Conservation (phyloP, 2,329 filamentous ascomycete genomes). For the Colletotrichum ledebouriae region DNA sequence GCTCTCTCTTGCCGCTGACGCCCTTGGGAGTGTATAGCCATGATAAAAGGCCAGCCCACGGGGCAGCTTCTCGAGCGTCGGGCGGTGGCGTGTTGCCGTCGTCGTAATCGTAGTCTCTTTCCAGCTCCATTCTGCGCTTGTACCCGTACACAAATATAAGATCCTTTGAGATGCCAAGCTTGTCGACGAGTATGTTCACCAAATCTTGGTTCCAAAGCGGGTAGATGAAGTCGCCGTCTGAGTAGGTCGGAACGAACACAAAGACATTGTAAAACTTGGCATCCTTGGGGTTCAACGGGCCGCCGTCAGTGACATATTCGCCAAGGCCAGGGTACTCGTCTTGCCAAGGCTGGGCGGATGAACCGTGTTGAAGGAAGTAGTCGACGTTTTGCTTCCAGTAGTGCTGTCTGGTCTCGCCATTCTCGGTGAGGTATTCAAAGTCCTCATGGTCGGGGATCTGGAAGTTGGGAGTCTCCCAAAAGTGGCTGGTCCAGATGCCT, state of each 20-base stretch:
- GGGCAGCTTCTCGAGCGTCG: slow-evolving; percentile 3
- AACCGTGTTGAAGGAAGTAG: slow-evolving; percentile 28
- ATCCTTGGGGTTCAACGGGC: slow-evolving; percentile 14
- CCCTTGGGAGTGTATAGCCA: slow-evolving; percentile 38
- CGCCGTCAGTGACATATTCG: background rate
- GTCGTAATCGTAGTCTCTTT: slow-evolving; percentile 16
- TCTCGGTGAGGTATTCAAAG: background rate
- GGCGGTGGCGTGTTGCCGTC: slow-evolving; percentile 13
- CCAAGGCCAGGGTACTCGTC: slow-evolving; percentile 22
- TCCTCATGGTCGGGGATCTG: background rate
- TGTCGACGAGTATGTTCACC: slow-evolving; percentile 13
- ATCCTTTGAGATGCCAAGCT: slow-evolving; percentile 22
- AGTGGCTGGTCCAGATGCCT: slow-evolving; percentile 40
- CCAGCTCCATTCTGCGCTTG: background rate
- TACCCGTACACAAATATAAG: slow-evolving; percentile 30
- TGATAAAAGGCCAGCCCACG: slow-evolving; percentile 32
- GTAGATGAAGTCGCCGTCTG: slow-evolving; percentile 16
- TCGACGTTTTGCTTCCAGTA: slow-evolving; percentile 35
- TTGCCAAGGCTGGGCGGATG: background rate
- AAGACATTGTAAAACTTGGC: slow-evolving; percentile 33
- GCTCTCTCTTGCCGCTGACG: slow-evolving; percentile 14
- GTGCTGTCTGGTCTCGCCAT: background rate
- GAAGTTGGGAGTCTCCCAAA: slow-evolving; percentile 43
- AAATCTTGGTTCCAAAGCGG: background rate
- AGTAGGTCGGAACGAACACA: slow-evolving; percentile 21